Evolutionary conservation across 2,329 filamentous ascomycete species (phyloP), one percentile per base, ranked within the genome.

Genomic region (Microsporum ferrugineum): DNA sequence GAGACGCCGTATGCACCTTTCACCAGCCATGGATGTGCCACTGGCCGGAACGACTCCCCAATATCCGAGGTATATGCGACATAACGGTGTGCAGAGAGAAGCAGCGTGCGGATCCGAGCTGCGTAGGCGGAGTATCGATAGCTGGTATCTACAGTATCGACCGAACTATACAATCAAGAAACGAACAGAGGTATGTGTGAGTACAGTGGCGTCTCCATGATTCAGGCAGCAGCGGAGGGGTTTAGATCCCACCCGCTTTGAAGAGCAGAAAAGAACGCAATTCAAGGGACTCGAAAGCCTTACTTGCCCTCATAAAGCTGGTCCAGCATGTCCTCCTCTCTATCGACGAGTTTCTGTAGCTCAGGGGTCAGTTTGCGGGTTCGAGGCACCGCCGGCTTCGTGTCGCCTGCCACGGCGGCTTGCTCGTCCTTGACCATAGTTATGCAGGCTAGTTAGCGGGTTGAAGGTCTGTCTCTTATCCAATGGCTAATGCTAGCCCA

Each of bases 1-100:
- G 89, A 95, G 47, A 99, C 79, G 57, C 84, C 92, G 71, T 99
- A 99, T 4, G 94, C 94, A 56, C 84, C 79, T 62, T 87, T 84
- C 8, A 99, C 88, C 2, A 95, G 76, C 68, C 81, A 85, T 0
- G 91, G 92, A 71, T 96, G 91, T 2, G 92, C 91, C 43, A 99
- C 82, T 0, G 94, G 94, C 1, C 94, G 85, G 76, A 99, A 99
- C 0, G 89, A 95, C 75, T 99, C 94, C 72, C 94, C 94, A 65
- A 99, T 92, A 70, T 97, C 92, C 23, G 87, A 91, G 0, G 94
- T 97, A 73, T 99, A 99, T 61, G 94, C 94, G 57, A 99, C 91
- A 71, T 99, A 99, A 69, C 94, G 87, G 70, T 97, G 94, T 2
- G 91, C 91, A 14, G 88, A 90, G 67, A 91, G 79, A 69, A 99